Conservation (phyloP, 768 basidiomycete species). For the Rhizopogon roseolus region DNA sequence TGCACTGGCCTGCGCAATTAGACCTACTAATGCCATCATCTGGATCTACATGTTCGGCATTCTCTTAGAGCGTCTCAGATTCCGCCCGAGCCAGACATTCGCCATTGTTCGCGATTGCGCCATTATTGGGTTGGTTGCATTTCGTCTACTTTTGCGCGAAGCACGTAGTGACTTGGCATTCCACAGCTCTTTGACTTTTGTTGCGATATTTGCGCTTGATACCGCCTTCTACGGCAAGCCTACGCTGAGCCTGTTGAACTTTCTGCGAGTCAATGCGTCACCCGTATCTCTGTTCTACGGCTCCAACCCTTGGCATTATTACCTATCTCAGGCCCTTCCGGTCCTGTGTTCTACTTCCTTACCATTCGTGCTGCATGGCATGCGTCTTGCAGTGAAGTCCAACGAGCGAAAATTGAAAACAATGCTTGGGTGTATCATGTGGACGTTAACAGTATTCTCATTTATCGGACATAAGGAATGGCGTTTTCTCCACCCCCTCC, state of each 20-base stretch:
- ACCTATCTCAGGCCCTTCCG: slow-evolving; percentile 81
- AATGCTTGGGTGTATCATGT: slow-evolving; percentile 48
- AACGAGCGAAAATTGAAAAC: slow-evolving; percentile 27
- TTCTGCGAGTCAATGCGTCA: slow-evolving; percentile 78
- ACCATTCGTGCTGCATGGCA: slow-evolving; percentile 68
- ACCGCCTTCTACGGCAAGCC: slow-evolving; percentile 61
- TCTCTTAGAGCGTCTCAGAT: slow-evolving; percentile 51
- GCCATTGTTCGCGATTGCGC: slow-evolving; percentile 35
- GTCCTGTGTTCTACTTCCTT: slow-evolving; percentile 70
- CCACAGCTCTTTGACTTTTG: slow-evolving; percentile 13
- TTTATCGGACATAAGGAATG: slow-evolving; percentile 93
- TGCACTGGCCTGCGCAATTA: slow-evolving; percentile 71
- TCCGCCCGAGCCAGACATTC: slow-evolving; percentile 24
- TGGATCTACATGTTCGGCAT: slow-evolving; percentile 70
- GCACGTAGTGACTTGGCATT: slow-evolving; percentile 1
- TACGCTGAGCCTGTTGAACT: slow-evolving; percentile 77
- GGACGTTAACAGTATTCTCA: slow-evolving; percentile 72
- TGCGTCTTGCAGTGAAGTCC: slow-evolving; percentile 31
- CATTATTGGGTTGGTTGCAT: slow-evolving; percentile 40
- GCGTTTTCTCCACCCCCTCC: slow-evolving; percentile 90
- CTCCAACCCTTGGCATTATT: slow-evolving; percentile 81
- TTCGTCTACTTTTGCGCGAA: not conserved
- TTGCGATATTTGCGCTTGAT: slow-evolving; percentile 49
- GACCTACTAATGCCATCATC: slow-evolving; percentile 86
- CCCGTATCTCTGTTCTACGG: slow-evolving; percentile 93